A percentile compares a stretch with the other conserved stretches of the same genome.
phyloP scores from a whole-genome alignment of 1,284 basidiomycete species.

The Pyrrhoderma noxium region DNA sequence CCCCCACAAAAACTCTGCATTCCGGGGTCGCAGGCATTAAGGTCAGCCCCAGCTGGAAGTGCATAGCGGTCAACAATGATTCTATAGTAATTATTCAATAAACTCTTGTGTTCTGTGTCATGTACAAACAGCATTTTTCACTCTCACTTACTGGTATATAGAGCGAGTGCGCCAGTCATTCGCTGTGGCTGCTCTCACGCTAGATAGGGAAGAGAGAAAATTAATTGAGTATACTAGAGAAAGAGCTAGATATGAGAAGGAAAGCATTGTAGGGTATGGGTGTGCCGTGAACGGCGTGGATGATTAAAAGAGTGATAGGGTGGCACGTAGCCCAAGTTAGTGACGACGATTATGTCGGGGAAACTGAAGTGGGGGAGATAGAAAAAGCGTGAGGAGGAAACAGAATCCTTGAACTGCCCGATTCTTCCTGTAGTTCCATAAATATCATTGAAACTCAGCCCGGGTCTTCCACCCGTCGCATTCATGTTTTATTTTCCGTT shows the following conservation, averaged over 20 bases:
- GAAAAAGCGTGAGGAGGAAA: slow-evolving; percentile 6
- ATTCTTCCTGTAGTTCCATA: no score
- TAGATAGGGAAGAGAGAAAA: background rate
- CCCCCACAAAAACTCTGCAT: slow-evolving; percentile 67
- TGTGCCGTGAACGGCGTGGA: slow-evolving; percentile 11
- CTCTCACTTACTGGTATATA: slow-evolving; percentile 32
- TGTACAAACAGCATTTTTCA: slow-evolving; percentile 3
- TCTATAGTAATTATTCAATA: slow-evolving; percentile 28
- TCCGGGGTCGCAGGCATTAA: slow-evolving; percentile 47
- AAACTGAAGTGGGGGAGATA: slow-evolving; percentile 21
- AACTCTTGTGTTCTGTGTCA: background rate
- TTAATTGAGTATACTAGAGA: slow-evolving; percentile 6
- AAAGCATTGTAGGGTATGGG: slow-evolving; percentile 3
- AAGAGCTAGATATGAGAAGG: slow-evolving; percentile 1
- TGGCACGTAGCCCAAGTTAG: background rate
- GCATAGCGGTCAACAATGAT: slow-evolving; percentile 75
- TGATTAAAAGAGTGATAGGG: slow-evolving; percentile 8
- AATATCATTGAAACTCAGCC: no score
- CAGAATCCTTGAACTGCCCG: background rate
- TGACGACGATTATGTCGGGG: background rate
- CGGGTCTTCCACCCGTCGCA: no score
- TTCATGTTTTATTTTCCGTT: no score
- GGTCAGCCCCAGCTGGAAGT: slow-evolving; percentile 44
- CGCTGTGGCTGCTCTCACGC: slow-evolving; percentile 30
- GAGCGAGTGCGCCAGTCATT: slow-evolving; percentile 35